Evolutionary conservation across 2,329 filamentous ascomycete species (phyloP).

Genomic region (Bipolaris cookei): DNA sequence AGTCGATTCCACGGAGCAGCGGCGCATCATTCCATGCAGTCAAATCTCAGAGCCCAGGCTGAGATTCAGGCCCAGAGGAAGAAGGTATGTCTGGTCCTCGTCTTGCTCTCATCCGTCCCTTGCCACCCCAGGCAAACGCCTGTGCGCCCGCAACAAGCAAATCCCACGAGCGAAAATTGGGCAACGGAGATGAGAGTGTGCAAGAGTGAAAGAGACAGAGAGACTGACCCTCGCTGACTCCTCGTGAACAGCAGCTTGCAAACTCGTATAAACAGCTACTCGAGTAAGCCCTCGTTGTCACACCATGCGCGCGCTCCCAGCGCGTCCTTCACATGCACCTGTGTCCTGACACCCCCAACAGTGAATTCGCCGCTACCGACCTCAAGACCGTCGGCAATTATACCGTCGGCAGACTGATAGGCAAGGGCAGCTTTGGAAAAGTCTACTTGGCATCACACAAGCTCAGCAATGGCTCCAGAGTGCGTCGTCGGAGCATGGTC

Average conservation of each 20-base stretch:
- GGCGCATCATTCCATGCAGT: conserved; percentile 52
- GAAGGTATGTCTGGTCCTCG: conserved; percentile 55
- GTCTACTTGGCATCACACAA: conserved; percentile 96
- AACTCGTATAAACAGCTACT: conserved; percentile 96
- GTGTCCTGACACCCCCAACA: conserved; percentile 51
- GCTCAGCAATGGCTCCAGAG: conserved; percentile 98
- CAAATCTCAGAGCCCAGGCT: conserved; percentile 58
- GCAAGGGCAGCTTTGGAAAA: conserved; percentile 97
- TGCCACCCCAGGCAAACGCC: conserved; percentile 1
- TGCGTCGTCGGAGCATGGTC: conserved; percentile 48
- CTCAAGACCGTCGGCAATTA: conserved; percentile 95
- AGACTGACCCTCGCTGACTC: conserved; percentile 8
- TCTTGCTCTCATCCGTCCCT: not conserved
- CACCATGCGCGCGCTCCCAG: conserved; percentile 9
- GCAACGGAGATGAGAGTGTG: too few species aligned
- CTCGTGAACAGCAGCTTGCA: conserved; percentile 71
- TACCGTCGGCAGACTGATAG: conserved; percentile 86
- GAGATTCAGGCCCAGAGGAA: conserved; percentile 65
- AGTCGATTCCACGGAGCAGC: conserved; percentile 36
- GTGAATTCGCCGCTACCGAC: conserved; percentile 92
- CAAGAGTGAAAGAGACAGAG: not conserved
- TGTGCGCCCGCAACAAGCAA: conserved; percentile 14
- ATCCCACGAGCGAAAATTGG: conserved; percentile 2
- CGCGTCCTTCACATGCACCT: conserved; percentile 5
- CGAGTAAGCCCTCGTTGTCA: conserved; percentile 67